Base-by-base conservation (phyloP, 2,329 filamentous ascomycete genomes). In the Ceratocystis variospora region DNA sequence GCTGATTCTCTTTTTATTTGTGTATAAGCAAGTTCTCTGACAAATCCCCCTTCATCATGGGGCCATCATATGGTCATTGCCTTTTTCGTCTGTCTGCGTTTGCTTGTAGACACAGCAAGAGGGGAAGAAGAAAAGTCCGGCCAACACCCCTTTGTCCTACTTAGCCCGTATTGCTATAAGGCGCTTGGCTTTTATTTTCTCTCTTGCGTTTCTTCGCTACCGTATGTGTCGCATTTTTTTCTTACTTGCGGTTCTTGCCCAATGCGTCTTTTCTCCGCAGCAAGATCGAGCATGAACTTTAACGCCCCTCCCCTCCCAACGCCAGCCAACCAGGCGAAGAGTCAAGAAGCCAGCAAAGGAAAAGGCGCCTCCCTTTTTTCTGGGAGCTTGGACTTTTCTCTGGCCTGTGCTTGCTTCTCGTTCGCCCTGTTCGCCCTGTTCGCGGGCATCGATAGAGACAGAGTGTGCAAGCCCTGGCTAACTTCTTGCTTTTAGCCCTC, bases 131-230 rank as follows among this genome's bases (percentile, higher is more conserved):
- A n/a, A 50, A 22, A 10, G 12, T 12, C 12, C 46, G 33, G 33
- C 46, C 10, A 50, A 17, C 53, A 57, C 53, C 53, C 53, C 53
- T 57, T 57, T 57, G 53, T 57, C 53, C 53, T 33, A 57, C 53
- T 33, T 33, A 28, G 25, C 4, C 53, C 25, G 53, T 57, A 17
- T 33, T 6, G 2, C 19, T 53, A 10, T 53, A 8, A 17, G 17
- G 48, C 25, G 5, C 8, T 25, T 55, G 22, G 19, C 12, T 15
- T 12, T 31, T 22, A 22, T 22, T 25, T 28, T 57, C 22, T 57
- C 31, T 15, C 15, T 28, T 28, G 7, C 31, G 28, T 57, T 33
- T 57, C 31, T 48, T 46, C 25, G 5, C 5, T 48, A 8, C 37
- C 45, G 17, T 48, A 19, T n/a, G 15, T 33, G n/a, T 48, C 17